These are phyloP conservation scores for Coemansia sp. DNA, from an alignment of 192 early-diverging fungal genomes.

Conservation along the genomic window DNA sequence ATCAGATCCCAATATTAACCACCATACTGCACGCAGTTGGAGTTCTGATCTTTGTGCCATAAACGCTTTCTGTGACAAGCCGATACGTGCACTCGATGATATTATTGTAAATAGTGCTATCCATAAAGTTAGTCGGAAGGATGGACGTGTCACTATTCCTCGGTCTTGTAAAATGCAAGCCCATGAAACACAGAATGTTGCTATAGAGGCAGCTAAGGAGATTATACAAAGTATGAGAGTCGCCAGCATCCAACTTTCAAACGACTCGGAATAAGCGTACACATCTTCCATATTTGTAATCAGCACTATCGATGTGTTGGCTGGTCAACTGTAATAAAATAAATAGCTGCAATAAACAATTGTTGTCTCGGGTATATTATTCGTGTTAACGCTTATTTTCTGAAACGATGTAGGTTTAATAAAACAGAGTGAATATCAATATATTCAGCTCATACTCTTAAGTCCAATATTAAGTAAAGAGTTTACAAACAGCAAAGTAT, in stretches of 20 bases:
- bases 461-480: background rate
- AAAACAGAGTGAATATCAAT: background rate
- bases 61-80: background rate
- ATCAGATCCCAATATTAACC: conserved; percentile 9
- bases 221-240: conserved; percentile 16
- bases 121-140: conserved; percentile 16
- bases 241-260: conserved; percentile 13
- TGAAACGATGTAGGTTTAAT: background rate
- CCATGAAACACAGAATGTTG: background rate
- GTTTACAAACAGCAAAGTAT: too few relatives aligned
- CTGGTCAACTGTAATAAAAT: background rate
- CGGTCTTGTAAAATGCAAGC: background rate
- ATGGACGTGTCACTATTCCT: background rate
- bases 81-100: conserved; percentile 5
- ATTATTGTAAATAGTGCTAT: background rate
- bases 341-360: background rate
- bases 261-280: background rate
- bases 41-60: background rate
- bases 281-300: background rate
- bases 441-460: background rate
- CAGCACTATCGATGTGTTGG: background rate
- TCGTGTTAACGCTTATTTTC: too few relatives aligned
- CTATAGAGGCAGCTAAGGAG: conserved; percentile 8
- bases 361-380: too few relatives aligned
- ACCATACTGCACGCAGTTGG: conserved; percentile 9